Conservation (phyloP, 2,329 filamentous ascomycete species). For the Rugonectria rugulosa region DNA sequence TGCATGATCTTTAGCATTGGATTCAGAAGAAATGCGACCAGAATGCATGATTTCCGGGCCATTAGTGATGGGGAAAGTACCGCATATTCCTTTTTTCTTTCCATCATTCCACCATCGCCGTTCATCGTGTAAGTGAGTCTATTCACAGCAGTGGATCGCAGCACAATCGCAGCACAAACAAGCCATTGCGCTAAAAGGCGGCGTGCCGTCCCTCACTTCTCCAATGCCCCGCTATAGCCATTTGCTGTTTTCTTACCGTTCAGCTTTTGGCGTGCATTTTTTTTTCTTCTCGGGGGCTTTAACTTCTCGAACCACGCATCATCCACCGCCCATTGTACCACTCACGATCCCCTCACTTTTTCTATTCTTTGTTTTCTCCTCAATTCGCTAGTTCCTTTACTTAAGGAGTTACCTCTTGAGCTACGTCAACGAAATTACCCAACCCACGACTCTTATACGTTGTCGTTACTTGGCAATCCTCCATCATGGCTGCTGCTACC, state of each 20-base stretch:
- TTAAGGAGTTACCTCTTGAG: too few relatives aligned
- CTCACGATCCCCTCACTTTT: conserved; percentile 10
- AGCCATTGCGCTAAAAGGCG: not conserved
- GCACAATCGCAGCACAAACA: not conserved
- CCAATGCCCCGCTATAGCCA: not conserved
- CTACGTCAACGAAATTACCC: too few relatives aligned
- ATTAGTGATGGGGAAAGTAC: too few relatives aligned
- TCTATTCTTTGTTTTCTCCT: not conserved
- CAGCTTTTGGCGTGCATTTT: conserved; percentile 5
- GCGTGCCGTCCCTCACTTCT: conserved; percentile 2
- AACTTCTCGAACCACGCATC: conserved; percentile 12
- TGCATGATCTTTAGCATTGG: too few relatives aligned
- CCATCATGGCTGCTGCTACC: conserved; percentile 34
- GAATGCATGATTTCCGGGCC: too few relatives aligned
- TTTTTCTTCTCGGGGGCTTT: not conserved
- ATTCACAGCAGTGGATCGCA: not conserved
- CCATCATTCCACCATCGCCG: too few relatives aligned
- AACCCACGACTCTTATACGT: too few relatives aligned
- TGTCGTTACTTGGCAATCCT: too few relatives aligned
- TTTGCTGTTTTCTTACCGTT: not conserved
- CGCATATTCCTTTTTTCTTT: too few relatives aligned
- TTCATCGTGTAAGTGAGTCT: not conserved
- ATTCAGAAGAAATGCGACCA: too few relatives aligned
- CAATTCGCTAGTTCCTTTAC: not conserved
- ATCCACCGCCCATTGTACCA: not conserved